Percentiles rank a stretch among this genome's conserved stretches.
phyloP scores from a whole-genome alignment of 2,329 filamentous ascomycete genomes.

The Cadophora sp. region DNA sequence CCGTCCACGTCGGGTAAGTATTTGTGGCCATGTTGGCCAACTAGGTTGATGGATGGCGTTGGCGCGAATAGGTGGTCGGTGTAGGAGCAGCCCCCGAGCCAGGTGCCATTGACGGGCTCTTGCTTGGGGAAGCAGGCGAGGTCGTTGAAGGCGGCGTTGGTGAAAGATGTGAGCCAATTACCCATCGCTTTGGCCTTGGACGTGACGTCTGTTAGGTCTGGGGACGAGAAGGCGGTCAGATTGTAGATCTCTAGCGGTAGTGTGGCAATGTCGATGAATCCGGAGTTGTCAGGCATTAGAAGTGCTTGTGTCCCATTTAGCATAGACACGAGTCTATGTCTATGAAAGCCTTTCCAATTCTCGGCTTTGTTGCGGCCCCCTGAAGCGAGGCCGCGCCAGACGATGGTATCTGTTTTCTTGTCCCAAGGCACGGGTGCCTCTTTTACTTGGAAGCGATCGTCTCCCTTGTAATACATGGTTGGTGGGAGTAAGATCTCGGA shows the following conservation, averaged over 20 bases:
- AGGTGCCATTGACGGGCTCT: constrained; percentile 45
- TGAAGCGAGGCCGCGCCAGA: constrained; percentile 70
- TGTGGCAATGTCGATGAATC: constrained; percentile 48
- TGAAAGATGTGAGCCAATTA: constrained; percentile 25
- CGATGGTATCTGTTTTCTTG: constrained; percentile 57
- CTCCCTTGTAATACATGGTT: constrained; percentile 66
- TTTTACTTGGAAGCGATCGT: constrained; percentile 63
- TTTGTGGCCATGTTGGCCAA: constrained; percentile 55
- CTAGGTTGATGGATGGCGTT: constrained; percentile 9
- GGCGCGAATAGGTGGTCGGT: constrained; percentile 49
- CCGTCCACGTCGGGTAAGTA: constrained; percentile 79
- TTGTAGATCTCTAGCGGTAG: constrained; percentile 20
- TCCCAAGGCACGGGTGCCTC: constrained; percentile 61
- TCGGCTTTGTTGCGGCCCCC: constrained; percentile 57
- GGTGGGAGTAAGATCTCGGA: constrained; percentile 69
- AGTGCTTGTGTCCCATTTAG: constrained; percentile 51
- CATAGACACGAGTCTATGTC: constrained; percentile 61
- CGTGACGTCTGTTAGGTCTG: constrained; percentile 18
- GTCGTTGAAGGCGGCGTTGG: constrained; percentile 24
- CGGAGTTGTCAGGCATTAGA: constrained; percentile 51
- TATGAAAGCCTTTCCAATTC: constrained; percentile 61
- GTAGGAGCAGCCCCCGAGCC: constrained; percentile 47
- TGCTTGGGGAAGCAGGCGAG: constrained; percentile 26
- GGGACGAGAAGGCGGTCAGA: constrained; percentile 14
- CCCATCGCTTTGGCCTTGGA: constrained; percentile 57